Conservation (phyloP, 2,329 filamentous ascomycete species). For the Fusarium pilosicola region DNA sequence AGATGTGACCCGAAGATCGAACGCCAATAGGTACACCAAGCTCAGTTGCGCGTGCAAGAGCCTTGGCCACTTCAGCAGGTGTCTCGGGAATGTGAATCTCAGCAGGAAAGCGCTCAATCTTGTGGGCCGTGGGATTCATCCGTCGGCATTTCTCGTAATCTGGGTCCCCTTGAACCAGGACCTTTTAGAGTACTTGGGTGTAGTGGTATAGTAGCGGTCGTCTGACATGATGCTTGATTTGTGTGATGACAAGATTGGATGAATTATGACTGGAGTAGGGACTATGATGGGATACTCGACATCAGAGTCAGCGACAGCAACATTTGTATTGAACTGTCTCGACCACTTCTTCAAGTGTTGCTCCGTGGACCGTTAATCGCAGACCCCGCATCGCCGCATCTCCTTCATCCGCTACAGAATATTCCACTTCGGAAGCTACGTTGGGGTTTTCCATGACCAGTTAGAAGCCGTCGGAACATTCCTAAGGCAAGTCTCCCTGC, state of each 20-base stretch:
- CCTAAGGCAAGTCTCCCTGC: not conserved
- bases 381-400: too few relatives aligned
- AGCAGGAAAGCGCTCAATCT: not conserved
- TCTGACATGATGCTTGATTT: not conserved
- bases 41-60: slow-evolving; percentile 7
- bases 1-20: slow-evolving; percentile 17
- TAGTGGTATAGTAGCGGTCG: not conserved
- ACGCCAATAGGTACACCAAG: slow-evolving; percentile 5
- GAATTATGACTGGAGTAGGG: not conserved
- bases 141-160: slow-evolving; percentile 1
- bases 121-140: not conserved
- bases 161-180: not conserved
- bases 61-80: slow-evolving; percentile 2
- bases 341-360: rapidly evolving
- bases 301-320: not conserved
- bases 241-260: not conserved
- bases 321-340: not conserved
- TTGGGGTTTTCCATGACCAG: not conserved
- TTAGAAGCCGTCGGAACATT: not conserved
- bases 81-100: slow-evolving; percentile 10
- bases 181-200: not conserved
- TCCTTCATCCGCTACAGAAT: not conserved
- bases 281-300: not conserved
- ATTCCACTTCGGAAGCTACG: not conserved
- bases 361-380: not conserved